Base-by-base conservation (phyloP, 345 rosid genomes). In the Reutealis trisperma region DNA sequence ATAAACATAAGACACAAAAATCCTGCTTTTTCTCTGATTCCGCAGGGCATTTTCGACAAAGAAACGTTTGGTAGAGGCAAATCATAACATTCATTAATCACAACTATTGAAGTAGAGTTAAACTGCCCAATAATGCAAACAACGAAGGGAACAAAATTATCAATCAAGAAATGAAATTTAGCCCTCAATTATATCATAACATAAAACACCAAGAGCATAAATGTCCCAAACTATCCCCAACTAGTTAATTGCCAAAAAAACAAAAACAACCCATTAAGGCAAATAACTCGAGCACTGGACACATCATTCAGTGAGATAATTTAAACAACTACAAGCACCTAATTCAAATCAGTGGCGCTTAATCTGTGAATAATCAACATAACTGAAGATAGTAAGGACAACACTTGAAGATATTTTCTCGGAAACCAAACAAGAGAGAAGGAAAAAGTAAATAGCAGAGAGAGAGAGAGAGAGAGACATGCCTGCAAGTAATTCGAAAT, bases 401-500 rank as follows among this genome's bases (percentile, higher is more conserved):
- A 42, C 13, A 22, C 8, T 12, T 19, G 2, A 42, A 42, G 18
- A 54, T 66, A 47, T 27, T 27, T 47, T 9, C 32, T n/a, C 30
- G 2, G 41, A 6, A 41, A 66, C 24, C 70, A 73, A 30, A 73
- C 27, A 49, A 19, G n/a, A 54, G 59, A 54, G 0, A 1, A 18
- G 19, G 8, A 54, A 10, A 8, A 34, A 59, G 16, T 58, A 22
- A 58, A 8, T 58, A 58, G 8, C 8, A 5, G 7, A 19, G 22
- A 41, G 49, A 47, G 54, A 59, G 47, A 72, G 61, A 74, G 58
- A 61, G 66, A 49, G 12, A 63, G 24, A 52, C 51, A 60, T 74
- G 70, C 77, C 77, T 74, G 77, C n/a, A 15, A 74, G 70, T 30
- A 51, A 63, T 6, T 19, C 11, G 62, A 32, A 27, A 73, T 60